phyloP scores from a whole-genome alignment of 768 basidiomycete genomes.

The Leccinum ochraceum region DNA sequence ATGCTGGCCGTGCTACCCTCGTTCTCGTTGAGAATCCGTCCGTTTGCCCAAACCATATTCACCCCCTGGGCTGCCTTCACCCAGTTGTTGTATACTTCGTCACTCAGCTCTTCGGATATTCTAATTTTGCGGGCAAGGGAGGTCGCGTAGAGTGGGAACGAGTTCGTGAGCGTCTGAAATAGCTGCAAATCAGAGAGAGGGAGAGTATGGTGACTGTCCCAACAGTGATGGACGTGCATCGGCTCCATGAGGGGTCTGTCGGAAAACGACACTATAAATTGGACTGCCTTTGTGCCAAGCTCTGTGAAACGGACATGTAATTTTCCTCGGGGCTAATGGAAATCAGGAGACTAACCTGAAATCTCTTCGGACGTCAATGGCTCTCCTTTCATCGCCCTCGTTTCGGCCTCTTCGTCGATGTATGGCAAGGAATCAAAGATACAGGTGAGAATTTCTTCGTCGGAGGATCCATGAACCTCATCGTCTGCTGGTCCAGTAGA shows the following conservation, averaged over 20 bases:
- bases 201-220: constrained; percentile 13
- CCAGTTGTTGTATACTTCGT: constrained; percentile 62
- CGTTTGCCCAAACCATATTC: constrained; percentile 81
- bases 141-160: constrained; percentile 87
- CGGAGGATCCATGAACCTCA: constrained; percentile 12
- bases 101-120: constrained; percentile 47
- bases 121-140: constrained; percentile 70
- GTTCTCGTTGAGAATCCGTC: constrained; percentile 54
- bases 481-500: background rate
- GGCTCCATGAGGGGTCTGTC: constrained; percentile 46
- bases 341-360: constrained; percentile 39
- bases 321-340: background rate
- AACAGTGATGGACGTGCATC: constrained; percentile 17
- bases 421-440: constrained; percentile 35
- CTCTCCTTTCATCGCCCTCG: constrained; percentile 39
- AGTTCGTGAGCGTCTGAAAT: constrained; percentile 72
- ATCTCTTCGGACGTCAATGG: constrained; percentile 58
- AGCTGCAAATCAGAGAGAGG: constrained; percentile 19
- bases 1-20: constrained; percentile 58
- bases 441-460: constrained; percentile 27
- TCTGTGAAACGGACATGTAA: constrained; percentile 34
- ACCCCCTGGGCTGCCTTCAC: constrained; percentile 49
- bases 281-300: constrained; percentile 72
- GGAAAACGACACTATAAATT: constrained; percentile 67
- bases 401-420: constrained; percentile 30